phyloP scores from a whole-genome alignment of 345 rosid species.

The Odontarrhena argentea region DNA sequence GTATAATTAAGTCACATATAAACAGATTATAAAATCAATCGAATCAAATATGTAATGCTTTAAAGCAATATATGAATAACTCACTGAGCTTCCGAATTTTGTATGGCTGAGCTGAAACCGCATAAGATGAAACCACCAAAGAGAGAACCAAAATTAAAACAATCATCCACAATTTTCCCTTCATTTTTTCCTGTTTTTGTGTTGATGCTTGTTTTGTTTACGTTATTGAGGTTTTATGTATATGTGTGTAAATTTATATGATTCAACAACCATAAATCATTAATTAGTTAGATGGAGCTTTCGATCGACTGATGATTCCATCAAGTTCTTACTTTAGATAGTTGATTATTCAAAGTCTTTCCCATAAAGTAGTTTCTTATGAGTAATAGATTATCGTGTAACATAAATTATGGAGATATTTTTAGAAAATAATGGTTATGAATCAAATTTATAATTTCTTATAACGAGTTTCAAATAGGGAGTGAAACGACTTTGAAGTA shows the following conservation, averaged over 20 bases:
- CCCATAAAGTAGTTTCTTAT: neutral
- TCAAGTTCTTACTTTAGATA: neutral
- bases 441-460: too few relatives aligned
- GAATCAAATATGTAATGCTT: too few relatives aligned
- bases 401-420: too few relatives aligned
- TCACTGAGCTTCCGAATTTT: constrained; percentile 3
- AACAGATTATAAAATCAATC: too few relatives aligned
- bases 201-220: neutral
- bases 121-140: neutral
- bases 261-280: neutral
- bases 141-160: constrained; percentile 8
- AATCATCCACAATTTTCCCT: constrained; percentile 11
- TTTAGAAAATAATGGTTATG: too few relatives aligned
- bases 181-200: neutral
- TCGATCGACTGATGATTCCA: neutral
- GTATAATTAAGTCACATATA: too few relatives aligned
- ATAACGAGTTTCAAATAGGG: neutral
- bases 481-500: neutral
- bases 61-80: too few relatives aligned
- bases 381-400: too few relatives aligned
- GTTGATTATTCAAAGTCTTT: neutral
- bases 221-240: neutral
- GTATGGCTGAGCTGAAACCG: neutral
- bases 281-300: neutral
- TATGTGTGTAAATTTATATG: too few relatives aligned